Percentiles rank a stretch among this genome's conserved stretches.
Conservation (phyloP, 1,139 yeast species). For the Taiozyma sp. region DNA sequence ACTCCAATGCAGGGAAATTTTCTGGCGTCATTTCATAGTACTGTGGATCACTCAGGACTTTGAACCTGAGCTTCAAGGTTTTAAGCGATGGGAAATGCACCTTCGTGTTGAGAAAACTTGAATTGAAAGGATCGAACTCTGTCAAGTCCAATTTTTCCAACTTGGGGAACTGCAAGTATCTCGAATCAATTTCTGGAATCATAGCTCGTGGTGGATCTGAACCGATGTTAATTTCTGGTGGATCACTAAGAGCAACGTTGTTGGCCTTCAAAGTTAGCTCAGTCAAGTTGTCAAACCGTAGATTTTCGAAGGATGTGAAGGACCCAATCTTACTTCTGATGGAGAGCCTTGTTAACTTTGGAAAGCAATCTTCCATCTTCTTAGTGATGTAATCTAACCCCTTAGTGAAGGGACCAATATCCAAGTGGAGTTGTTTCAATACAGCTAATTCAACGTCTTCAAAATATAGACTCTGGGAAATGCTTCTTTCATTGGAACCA, state of each 20-base stretch:
- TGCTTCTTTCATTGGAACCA: constrained; percentile 15
- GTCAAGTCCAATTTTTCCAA: constrained; percentile 2
- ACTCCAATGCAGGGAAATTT: constrained; percentile 10
- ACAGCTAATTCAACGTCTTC: constrained; percentile 8
- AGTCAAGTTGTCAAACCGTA: constrained; percentile 3
- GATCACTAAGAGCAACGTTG: constrained; percentile 10
- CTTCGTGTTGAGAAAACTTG: constrained; percentile 1
- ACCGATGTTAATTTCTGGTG: constrained; percentile 1
- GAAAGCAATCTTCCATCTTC: constrained; percentile 1
- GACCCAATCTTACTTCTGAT: constrained; percentile 10
- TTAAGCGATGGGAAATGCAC: constrained; percentile 4
- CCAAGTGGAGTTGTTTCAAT: constrained; percentile 5
- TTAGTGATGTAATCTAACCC: constrained; percentile 10
- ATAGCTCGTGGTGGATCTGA: neutral
- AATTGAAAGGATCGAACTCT: constrained; percentile 11
- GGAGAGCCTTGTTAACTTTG: constrained; percentile 2
- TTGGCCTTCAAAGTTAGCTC: constrained; percentile 10
- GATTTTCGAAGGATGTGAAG: constrained; percentile 9
- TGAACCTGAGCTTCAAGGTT: constrained; percentile 1
- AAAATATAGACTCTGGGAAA: constrained; percentile 10
- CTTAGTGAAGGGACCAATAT: constrained; percentile 13
- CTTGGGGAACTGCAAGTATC: constrained; percentile 2
- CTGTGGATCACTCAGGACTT: constrained; percentile 4
- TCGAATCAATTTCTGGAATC: neutral
- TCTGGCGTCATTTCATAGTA: constrained; percentile 3